phyloP scores from a whole-genome alignment of 108 stramenopile genomes.

The Skeletonema grethae region DNA sequence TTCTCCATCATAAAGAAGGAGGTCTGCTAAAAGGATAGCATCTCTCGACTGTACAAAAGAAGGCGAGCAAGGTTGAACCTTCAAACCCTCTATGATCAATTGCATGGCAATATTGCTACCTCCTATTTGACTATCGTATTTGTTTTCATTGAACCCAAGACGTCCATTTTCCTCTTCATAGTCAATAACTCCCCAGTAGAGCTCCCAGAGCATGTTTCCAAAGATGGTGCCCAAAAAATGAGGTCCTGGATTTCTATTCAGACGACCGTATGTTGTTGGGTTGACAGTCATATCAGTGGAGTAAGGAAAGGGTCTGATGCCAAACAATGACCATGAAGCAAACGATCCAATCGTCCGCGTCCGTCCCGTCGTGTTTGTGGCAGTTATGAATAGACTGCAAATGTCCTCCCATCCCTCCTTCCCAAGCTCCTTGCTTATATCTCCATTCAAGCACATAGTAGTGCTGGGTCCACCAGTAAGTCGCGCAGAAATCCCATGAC shows the following conservation, averaged over 20 bases:
- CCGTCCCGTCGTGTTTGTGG: neutral
- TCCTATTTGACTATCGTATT: neutral
- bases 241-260: conserved; percentile 1
- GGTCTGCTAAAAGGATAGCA: conserved; percentile 9
- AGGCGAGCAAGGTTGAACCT: conserved; percentile 9
- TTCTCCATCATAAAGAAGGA: neutral
- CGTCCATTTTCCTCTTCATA: neutral
- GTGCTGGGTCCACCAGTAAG: conserved; percentile 1
- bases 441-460: neutral
- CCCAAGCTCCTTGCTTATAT: neutral
- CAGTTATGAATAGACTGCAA: neutral
- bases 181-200: neutral
- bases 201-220: conserved; percentile 13
- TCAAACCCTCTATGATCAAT: conserved; percentile 12
- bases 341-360: conserved; percentile 11
- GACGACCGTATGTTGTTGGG: neutral
- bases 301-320: conserved; percentile 10
- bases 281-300: conserved; percentile 11
- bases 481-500: neutral
- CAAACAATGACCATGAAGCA: neutral
- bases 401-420: conserved; percentile 1
- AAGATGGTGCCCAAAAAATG: conserved; percentile 8
- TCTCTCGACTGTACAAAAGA: conserved; percentile 11
- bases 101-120: conserved; percentile 14
- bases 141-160: neutral